Evolutionary conservation across 495 filamentous ascomycete species (phyloP), one percentile per base, ranked within the genome.

Genomic region (Aspergillus conjunctus): DNA sequence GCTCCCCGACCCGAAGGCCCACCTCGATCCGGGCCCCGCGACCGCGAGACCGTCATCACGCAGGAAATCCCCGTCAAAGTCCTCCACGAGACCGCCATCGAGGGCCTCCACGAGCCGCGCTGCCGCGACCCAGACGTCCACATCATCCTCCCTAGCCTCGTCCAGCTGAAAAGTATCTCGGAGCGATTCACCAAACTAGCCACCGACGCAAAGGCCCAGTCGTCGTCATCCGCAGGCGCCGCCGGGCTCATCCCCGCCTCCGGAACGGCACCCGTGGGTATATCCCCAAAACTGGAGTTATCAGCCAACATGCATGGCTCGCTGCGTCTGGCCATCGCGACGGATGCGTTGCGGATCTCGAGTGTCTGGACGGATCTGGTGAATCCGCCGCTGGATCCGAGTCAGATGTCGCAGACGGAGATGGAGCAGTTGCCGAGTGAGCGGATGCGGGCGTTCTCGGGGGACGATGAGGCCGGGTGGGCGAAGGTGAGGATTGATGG

Each of bases 41-140:
- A 91, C 60, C 86, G 87, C 64, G 91, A 96, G 70, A 93, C 91
- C 37, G 79, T 91, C 66, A 87, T 98, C 66, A 96, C 92, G n/a
- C 95, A 98, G 68, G 92, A 97, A 72, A 85, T 98, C 26, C 94
- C 95, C n/a, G 86, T 97, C 51, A 86, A 91, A 5, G 91, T 98
- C 4, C 83, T 98, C 5, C 87, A 88, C 63, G 84, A 89, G 1
- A 82, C 85, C 17, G 87, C 85, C 0, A 91, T 98, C 1, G 89
- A 92, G 56, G 88, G 85, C 14, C 87, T 97, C 41, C 91, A 93
- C 72, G 93, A 98, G 73, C 94, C 94, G 14, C 86, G 85, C 54
- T 91, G 91, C 54, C 87, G 91, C 21, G 92, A 97, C 66, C 92
- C 93, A 44, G 93, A 98, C 68, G 92, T 96, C 1, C 89, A 98